These are phyloP conservation scores for Aspergillus sp. DNA, from an alignment of 2,329 filamentous ascomycete species.

Conservation along the genomic window DNA sequence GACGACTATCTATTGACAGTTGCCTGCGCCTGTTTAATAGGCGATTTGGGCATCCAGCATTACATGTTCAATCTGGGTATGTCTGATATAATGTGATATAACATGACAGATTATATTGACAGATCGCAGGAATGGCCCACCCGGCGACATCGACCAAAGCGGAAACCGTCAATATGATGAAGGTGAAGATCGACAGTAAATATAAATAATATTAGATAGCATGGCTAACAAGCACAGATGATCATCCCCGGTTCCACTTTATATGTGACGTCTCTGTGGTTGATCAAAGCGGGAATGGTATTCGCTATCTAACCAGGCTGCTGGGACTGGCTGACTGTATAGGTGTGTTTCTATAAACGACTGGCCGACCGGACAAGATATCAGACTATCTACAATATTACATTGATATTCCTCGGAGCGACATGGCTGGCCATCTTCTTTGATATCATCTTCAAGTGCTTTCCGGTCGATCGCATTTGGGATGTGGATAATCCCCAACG, in stretches of 20 bases:
- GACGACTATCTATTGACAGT: slow-evolving; percentile 11
- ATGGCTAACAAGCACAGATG: slow-evolving; percentile 10
- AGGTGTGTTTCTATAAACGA: slow-evolving; percentile 12
- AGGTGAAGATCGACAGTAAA: slow-evolving; percentile 5
- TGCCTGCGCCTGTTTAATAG: slow-evolving; percentile 11
- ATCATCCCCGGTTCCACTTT: slow-evolving; percentile 17
- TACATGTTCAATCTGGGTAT: slow-evolving; percentile 16
- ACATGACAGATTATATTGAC: background rate
- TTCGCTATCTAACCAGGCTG: background rate
- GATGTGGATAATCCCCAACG: slow-evolving; percentile 2
- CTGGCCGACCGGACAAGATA: slow-evolving; percentile 15
- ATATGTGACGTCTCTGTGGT: slow-evolving; percentile 16
- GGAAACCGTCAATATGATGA: slow-evolving; percentile 12
- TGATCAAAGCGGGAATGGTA: slow-evolving; percentile 18
- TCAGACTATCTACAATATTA: slow-evolving; percentile 14
- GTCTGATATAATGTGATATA: slow-evolving; percentile 1
- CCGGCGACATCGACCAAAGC: slow-evolving; percentile 5
- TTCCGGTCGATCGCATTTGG: slow-evolving; percentile 9
- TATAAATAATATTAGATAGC: background rate
- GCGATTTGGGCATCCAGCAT: slow-evolving; percentile 14
- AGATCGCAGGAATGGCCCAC: slow-evolving; percentile 9
- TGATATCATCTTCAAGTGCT: slow-evolving; percentile 17
- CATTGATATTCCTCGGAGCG: slow-evolving; percentile 8
- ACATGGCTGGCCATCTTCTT: slow-evolving; percentile 16
- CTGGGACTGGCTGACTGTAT: too few relatives aligned